phyloP scores from a whole-genome alignment of 768 basidiomycete species.

The Nevesoporus exiguus region DNA sequence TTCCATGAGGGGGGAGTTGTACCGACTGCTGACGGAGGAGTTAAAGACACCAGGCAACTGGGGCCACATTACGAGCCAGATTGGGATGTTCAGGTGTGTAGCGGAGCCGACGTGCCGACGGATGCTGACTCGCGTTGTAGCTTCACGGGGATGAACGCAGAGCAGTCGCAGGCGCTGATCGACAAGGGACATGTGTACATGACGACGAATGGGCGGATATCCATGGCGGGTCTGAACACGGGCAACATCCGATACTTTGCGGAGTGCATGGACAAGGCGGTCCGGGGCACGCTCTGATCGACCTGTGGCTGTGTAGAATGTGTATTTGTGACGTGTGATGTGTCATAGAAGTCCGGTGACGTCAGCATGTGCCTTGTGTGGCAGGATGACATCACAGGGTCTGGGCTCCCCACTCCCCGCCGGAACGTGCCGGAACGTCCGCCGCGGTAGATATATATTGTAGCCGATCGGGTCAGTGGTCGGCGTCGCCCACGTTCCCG shows the following conservation, averaged over 20 bases:
- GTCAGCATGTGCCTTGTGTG: slow-evolving; percentile 25
- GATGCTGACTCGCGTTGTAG: slow-evolving; percentile 37
- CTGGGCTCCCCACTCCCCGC: slow-evolving; percentile 21
- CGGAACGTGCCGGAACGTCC: slow-evolving; percentile 27
- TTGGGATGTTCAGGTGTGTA: slow-evolving; percentile 93
- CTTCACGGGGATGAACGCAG: slow-evolving; percentile 75
- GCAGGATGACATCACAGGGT: slow-evolving; percentile 31
- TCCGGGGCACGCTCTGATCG: slow-evolving; percentile 44
- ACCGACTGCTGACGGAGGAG: slow-evolving; percentile 63
- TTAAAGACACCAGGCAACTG: slow-evolving; percentile 88
- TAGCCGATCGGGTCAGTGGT: slow-evolving; percentile 20
- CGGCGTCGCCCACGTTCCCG: slow-evolving; percentile 24
- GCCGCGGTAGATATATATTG: slow-evolving; percentile 10
- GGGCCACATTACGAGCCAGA: slow-evolving; percentile 95
- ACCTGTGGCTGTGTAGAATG: slow-evolving; percentile 17
- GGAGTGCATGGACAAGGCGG: slow-evolving; percentile 60
- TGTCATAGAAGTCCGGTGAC: slow-evolving; percentile 12
- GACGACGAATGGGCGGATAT: slow-evolving; percentile 85
- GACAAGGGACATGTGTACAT: slow-evolving; percentile 81
- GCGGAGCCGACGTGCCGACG: not conserved
- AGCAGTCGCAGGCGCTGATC: slow-evolving; percentile 64
- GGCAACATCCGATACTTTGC: slow-evolving; percentile 78
- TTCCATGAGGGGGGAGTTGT: slow-evolving; percentile 80
- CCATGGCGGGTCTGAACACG: slow-evolving; percentile 90
- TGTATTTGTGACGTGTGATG: not conserved